Base-by-base conservation (phyloP, 1,284 basidiomycete genomes). In the Ustilago loliicola region DNA sequence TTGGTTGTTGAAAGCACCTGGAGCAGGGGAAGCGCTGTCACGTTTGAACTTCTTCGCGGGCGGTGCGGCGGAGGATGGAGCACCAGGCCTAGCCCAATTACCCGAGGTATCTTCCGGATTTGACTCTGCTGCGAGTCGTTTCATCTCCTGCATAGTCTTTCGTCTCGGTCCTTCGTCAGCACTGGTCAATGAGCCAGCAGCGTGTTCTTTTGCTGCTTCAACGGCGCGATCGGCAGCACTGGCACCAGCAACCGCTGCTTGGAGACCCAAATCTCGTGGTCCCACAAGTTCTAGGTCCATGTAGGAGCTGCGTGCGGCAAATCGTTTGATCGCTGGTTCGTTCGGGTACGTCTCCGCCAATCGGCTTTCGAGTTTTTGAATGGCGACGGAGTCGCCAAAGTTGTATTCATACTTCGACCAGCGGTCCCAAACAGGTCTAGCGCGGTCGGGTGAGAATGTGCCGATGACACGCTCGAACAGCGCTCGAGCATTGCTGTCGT, bases 351-450 rank as follows among this genome's bases (percentile, higher is more conserved):
- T 90, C 77, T 98, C 95, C 2, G 92, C 89, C 82, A 98, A 92
- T 5, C 96, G 91, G 72, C 92, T 91, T 86, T 98, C 95, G 56
- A 98, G 90, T 86, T 96, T 94, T 74, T 93, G 91, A 10, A 94
- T 91, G 2, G 93, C 93, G 53, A 93, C 91, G n/a, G 95, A 89
- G 87, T 97, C 95, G 25, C 95, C 95, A 85, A 94, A 98, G 84
- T 94, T 92, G 88, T 96, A 97, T 87, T 98, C 95, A 88, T 97
- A 97, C 68, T 92, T 90, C 3, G 94, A 92, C 97, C 96, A 99
- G 54, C 93, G 91, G 81, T 98, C 94, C 96, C 96, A 99, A 17
- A 99, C 89, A 0, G 93, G 91, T 51, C 93, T 89, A 13, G 95
- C 94, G 47, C 91, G 90, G 45, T 94, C 93, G 5, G 94, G 89